Conservation (phyloP, 257 asterid species). For the Buddleja alternifolia region DNA sequence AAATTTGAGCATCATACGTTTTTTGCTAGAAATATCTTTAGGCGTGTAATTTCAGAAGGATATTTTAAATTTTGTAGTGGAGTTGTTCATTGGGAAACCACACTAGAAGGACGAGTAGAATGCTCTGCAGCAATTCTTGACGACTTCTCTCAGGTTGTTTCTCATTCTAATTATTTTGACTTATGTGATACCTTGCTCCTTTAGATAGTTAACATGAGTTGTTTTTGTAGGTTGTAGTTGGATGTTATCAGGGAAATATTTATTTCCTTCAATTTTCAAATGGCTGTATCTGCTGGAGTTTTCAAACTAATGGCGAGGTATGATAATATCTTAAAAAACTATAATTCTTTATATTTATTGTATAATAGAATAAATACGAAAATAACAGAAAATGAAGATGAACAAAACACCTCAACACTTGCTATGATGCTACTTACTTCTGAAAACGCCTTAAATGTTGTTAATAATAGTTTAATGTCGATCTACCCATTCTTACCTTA, state of each 20-base stretch:
- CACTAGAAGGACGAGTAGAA: constrained; percentile 80
- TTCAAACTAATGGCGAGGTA: constrained; percentile 88
- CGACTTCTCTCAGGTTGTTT: constrained; percentile 76
- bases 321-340: constrained; percentile 10
- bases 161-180: constrained; percentile 22
- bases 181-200: constrained; percentile 4
- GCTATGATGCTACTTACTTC: too few relatives aligned
- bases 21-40: constrained; percentile 6
- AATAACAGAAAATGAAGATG: too few relatives aligned
- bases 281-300: constrained; percentile 80
- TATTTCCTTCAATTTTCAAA: constrained; percentile 68
- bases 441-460: too few relatives aligned
- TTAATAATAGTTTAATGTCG: too few relatives aligned
- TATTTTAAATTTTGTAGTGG: constrained; percentile 55
- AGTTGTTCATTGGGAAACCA: constrained; percentile 69
- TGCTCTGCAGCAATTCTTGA: constrained; percentile 87
- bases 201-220: constrained; percentile 26
- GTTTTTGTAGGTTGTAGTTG: constrained; percentile 73
- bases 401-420: too few relatives aligned
- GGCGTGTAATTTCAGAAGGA: constrained; percentile 14
- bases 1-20: constrained; percentile 23
- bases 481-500: too few relatives aligned
- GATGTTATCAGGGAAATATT: constrained; percentile 81
- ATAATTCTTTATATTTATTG: too few relatives aligned
- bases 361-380: too few relatives aligned